Percentiles rank a stretch among this genome's conserved stretches.
phyloP scores from a whole-genome alignment of 208 protist genomes.

The Leishmania amazonensis region DNA sequence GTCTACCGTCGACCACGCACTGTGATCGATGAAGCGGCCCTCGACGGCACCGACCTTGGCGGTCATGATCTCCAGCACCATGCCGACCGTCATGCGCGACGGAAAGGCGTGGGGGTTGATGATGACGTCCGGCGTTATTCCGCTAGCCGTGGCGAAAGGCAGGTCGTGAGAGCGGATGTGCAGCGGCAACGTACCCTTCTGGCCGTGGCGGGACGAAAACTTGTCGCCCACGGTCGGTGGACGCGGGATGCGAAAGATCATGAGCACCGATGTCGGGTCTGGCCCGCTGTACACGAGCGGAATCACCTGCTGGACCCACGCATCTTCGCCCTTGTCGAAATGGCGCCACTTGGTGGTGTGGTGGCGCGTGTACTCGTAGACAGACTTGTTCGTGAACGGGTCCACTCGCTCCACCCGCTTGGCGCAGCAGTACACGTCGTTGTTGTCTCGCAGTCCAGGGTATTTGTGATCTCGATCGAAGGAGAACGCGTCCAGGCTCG shows the following conservation, averaged over 20 bases:
- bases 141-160: conserved; percentile 94
- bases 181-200: conserved; percentile 99
- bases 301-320: conserved; percentile 90
- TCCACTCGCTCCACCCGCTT: conserved; percentile 76
- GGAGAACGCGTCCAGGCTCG: conserved; percentile 54
- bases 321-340: conserved; percentile 92
- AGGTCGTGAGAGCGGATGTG: conserved; percentile 94
- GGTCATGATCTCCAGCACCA: conserved; percentile 98
- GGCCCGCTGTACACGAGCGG: conserved; percentile 85
- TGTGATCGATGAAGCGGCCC: conserved; percentile 97
- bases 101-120: conserved; percentile 99
- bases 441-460: conserved; percentile 65
- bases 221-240: conserved; percentile 99
- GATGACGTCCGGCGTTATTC: conserved; percentile 99
- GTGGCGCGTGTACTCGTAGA: conserved; percentile 87
- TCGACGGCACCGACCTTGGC: conserved; percentile 96
- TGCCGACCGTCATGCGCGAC: conserved; percentile 99
- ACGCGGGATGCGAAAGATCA: conserved; percentile 93
- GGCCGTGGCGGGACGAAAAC: conserved; percentile 99
- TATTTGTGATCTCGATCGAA: conserved; percentile 85
- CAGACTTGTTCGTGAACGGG: conserved; percentile 70
- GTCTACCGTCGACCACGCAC: conserved; percentile 88
- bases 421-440: conserved; percentile 83
- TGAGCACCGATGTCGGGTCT: conserved; percentile 74
- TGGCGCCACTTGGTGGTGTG: conserved; percentile 84